A percentile compares a stretch with the other conserved stretches of the same genome.
These are phyloP conservation scores for Barnettozyma pratensis DNA, from an alignment of 805 yeast genomes.

Conservation along the genomic window DNA sequence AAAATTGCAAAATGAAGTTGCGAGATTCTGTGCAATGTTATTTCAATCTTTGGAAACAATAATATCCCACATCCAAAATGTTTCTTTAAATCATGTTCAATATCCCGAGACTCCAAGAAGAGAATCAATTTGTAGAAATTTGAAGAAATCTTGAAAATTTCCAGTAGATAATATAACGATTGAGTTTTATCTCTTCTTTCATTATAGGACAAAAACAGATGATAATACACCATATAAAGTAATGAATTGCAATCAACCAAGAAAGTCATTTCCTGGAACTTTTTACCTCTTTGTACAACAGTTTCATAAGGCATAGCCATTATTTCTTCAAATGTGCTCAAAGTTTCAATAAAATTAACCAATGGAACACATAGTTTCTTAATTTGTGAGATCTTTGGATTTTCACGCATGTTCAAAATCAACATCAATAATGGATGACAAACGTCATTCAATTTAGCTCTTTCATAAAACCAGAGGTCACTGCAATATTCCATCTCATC, in stretches of 20 bases:
- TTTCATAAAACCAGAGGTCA: constrained; percentile 14
- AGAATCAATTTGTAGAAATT: constrained; percentile 9
- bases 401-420: constrained; percentile 16
- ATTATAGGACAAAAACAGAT: constrained; percentile 19
- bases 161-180: constrained; percentile 12
- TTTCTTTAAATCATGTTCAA: constrained; percentile 14
- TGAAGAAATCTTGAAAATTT: constrained; percentile 5
- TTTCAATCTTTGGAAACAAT: constrained; percentile 20
- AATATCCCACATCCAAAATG: constrained; percentile 20
- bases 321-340: constrained; percentile 12
- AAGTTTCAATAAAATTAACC: constrained; percentile 4
- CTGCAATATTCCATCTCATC: constrained; percentile 17
- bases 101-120: constrained; percentile 14
- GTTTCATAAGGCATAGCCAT: constrained; percentile 15
- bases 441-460: constrained; percentile 11
- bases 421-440: constrained; percentile 16
- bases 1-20: constrained; percentile 15
- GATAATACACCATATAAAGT: constrained; percentile 19
- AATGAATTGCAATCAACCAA: constrained; percentile 14
- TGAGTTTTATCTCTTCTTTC: constrained; percentile 7
- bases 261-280: constrained; percentile 6
- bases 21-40: constrained; percentile 16
- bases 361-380: constrained; percentile 10
- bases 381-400: constrained; percentile 14
- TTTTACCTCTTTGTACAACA: constrained; percentile 14